Base-by-base conservation (phyloP, 768 basidiomycete species). In the Termitomyces sp. region DNA sequence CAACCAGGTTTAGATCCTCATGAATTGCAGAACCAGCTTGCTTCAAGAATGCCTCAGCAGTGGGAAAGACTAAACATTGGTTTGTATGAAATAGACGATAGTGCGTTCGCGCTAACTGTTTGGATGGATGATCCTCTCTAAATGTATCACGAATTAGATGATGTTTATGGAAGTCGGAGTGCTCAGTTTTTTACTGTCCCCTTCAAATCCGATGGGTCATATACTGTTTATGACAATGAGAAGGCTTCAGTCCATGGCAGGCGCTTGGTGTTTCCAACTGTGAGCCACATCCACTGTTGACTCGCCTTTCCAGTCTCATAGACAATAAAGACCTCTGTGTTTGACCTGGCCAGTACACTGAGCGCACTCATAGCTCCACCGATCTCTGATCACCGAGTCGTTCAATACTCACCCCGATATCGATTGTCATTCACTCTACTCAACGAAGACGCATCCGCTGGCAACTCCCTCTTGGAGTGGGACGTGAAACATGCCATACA, bases 391-490 rank as follows among this genome's bases (percentile, higher is more conserved):
- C 73, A 79, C 45, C 75, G 80, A 30, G 76, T 80, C 51, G 80
- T 83, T 38, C 90, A 90, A 68, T 98, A 91, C 67, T 80, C 94
- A 12, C 79, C 84, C 5, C 83, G 82, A 44, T 90, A 91, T 68
- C 87, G 93, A 42, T 79, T 98, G 14, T 84, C 92, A n/a, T 97
- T 98, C 72, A 90, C 89, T 14, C 74, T 99, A 7, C 71, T 99
- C 50, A 96, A 98, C 65, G 93, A 98, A 71, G 90, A 98, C 66
- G 82, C 88, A 3, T 73, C 87, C 1, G 77, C 78, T 12, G 88
- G 88, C 6, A 75, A 74, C 21, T 74, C 77, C 24, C 77, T 85
- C 17, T 57, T 75, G 30, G 73, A 78, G 6, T 98, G 96, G 96
- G 84, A 94, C 43, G 76, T 96, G 14, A 70, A 82, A 46, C 60